phyloP scores from a whole-genome alignment of 495 filamentous ascomycete genomes.

The Penicillium angulare region DNA sequence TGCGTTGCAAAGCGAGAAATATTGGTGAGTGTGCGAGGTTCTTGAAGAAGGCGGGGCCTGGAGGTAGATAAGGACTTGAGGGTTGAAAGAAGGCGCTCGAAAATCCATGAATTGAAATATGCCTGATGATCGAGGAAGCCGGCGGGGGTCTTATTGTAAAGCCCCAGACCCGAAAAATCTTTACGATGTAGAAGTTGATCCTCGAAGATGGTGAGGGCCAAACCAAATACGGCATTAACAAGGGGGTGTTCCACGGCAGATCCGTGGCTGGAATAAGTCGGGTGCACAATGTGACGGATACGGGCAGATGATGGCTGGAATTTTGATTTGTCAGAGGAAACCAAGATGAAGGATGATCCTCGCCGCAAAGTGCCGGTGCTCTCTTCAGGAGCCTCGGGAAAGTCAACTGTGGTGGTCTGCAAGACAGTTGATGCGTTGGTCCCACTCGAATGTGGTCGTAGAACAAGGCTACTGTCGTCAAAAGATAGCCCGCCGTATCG shows the following conservation, averaged over 20 bases:
- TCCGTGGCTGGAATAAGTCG: constrained; percentile 34
- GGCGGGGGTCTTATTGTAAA: constrained; percentile 86
- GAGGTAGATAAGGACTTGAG: constrained; percentile 67
- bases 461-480: constrained; percentile 79
- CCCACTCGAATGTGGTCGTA: constrained; percentile 64
- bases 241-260: constrained; percentile 63
- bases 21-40: constrained; percentile 83
- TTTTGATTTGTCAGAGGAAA: constrained; percentile 65
- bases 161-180: constrained; percentile 84
- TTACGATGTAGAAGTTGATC: constrained; percentile 81
- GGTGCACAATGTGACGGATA: constrained; percentile 57
- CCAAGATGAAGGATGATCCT: constrained; percentile 85
- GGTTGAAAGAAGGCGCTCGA: constrained; percentile 70
- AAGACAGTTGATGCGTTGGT: constrained; percentile 56
- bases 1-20: constrained; percentile 75
- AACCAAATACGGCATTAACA: constrained; percentile 70
- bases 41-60: constrained; percentile 67
- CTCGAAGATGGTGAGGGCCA: constrained; percentile 73
- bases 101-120: constrained; percentile 88
- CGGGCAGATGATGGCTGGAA: constrained; percentile 56
- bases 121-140: constrained; percentile 92
- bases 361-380: constrained; percentile 60
- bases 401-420: constrained; percentile 63
- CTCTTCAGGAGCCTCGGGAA: constrained; percentile 44
- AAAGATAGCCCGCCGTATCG: constrained; percentile 76